These are phyloP conservation scores for Aspergillus kassunensis DNA, from an alignment of 495 filamentous ascomycete genomes.

Conservation along the genomic window DNA sequence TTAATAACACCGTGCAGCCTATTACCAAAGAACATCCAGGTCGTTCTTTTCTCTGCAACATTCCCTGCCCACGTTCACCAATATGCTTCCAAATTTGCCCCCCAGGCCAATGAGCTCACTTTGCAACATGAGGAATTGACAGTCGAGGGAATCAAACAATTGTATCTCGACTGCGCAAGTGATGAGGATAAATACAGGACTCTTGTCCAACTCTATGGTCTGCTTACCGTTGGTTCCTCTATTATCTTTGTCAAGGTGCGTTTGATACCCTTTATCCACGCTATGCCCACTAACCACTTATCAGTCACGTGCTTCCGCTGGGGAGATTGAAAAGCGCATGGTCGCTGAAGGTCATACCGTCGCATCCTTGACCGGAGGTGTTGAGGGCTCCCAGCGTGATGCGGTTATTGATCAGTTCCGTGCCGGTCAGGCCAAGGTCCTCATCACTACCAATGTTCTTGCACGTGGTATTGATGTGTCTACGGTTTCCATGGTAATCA, in stretches of 20 bases:
- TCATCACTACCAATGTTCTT: conserved; percentile 97
- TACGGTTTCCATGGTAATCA: conserved; percentile 95
- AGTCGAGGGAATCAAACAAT: conserved; percentile 92
- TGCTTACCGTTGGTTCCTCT: conserved; percentile 92
- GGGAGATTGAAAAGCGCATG: conserved; percentile 81
- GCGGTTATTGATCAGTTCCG: conserved; percentile 84
- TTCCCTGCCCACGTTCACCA: conserved; percentile 80
- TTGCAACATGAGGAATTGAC: conserved; percentile 88
- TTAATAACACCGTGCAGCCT: conserved; percentile 44
- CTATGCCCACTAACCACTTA: conserved; percentile 4
- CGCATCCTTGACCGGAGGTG: conserved; percentile 77
- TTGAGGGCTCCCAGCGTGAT: conserved; percentile 81
- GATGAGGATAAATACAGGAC: conserved; percentile 82
- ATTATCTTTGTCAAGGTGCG: conserved; percentile 94
- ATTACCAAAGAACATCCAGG: conserved; percentile 68
- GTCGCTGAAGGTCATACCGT: conserved; percentile 84
- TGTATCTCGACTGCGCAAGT: conserved; percentile 85
- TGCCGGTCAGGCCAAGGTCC: conserved; percentile 81
- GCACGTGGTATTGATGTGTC: conserved; percentile 96
- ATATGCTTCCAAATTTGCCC: conserved; percentile 77
- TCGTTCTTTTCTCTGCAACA: conserved; percentile 93
- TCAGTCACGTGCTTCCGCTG: conserved; percentile 75
- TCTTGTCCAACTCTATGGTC: conserved; percentile 85
- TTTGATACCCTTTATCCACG: not conserved
- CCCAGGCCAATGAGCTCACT: conserved; percentile 81